Evolutionary conservation across 257 asterid genomes (phyloP), one percentile per base, ranked within the genome.

Genomic region (Prunella vulgaris): DNA sequence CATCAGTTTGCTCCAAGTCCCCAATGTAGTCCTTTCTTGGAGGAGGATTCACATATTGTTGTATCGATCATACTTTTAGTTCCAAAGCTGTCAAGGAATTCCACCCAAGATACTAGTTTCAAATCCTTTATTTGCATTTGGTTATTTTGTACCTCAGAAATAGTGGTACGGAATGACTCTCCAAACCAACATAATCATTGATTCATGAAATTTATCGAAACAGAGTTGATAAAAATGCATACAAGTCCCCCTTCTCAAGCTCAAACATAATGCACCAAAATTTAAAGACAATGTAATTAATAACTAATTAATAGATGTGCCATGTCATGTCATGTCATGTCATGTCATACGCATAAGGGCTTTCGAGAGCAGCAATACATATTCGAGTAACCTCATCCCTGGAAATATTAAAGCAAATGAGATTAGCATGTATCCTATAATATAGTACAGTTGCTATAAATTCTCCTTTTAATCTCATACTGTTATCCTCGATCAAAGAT

Each of bases 11-110:
- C 76, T 84, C 95, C 66, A 93, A 82, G 86, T 87, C 82, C 74
- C 97, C 85, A 56, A 83, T 68, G 77, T 93, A 90, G 84, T 93
- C 99, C 68, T 87, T 93, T 68, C 87, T 96, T 8, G 94, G 85
- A 33, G 97, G 99, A 64, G 96, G 97, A 88, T 78, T 88, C 87
- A n/a, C n/a, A n/a, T n/a, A n/a, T n/a, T n/a, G n/a, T n/a, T n/a
- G n/a, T n/a, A n/a, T n/a, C n/a, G n/a, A n/a, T n/a, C n/a, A n/a
- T n/a, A n/a, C n/a, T n/a, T n/a, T n/a, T n/a, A n/a, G n/a, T n/a
- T n/a, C n/a, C n/a, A n/a, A n/a, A n/a, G n/a, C n/a, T n/a, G n/a
- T n/a, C n/a, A n/a, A n/a, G n/a, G n/a, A n/a, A n/a, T n/a, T n/a
- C n/a, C n/a, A n/a, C n/a, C n/a, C n/a, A n/a, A n/a, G n/a, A n/a